Conservation (phyloP, 2,329 filamentous ascomycete species). For the Diaporthe aspalathi region DNA sequence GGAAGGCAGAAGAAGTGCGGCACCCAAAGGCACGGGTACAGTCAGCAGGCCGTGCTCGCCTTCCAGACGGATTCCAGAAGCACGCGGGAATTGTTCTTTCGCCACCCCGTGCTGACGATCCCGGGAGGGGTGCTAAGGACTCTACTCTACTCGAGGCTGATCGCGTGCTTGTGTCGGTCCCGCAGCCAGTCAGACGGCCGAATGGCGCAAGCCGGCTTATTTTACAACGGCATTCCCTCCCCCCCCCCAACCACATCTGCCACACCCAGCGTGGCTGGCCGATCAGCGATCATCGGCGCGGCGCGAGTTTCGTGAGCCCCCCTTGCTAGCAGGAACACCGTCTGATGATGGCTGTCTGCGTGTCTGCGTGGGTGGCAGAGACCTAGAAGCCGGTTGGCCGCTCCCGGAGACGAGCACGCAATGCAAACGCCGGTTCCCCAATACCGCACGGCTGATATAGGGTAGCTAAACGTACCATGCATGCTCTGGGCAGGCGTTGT, state of each 20-base stretch:
- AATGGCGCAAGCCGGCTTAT: constrained; percentile 11
- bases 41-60: background rate
- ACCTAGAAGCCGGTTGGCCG: constrained; percentile 18
- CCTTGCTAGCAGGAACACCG: background rate
- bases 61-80: constrained; percentile 39
- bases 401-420: constrained; percentile 7
- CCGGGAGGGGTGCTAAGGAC: background rate
- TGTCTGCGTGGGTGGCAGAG: background rate
- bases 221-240: constrained; percentile 17
- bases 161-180: constrained; percentile 10
- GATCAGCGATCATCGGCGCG: constrained; percentile 21
- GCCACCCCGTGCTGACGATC: constrained; percentile 37
- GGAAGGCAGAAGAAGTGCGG: too few species aligned
- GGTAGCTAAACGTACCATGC: background rate
- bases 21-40: background rate
- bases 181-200: constrained; percentile 11
- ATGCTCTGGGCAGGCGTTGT: background rate
- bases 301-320: constrained; percentile 1
- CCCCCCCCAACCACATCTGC: too few species aligned
- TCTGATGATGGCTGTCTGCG: background rate
- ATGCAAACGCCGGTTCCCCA: constrained; percentile 12
- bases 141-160: background rate
- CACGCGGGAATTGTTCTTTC: constrained; percentile 34
- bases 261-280: background rate
- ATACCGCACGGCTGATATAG: constrained; percentile 24